Evolutionary conservation across 345 rosid genomes (phyloP).

Genomic region (Syzygium aqueum): DNA sequence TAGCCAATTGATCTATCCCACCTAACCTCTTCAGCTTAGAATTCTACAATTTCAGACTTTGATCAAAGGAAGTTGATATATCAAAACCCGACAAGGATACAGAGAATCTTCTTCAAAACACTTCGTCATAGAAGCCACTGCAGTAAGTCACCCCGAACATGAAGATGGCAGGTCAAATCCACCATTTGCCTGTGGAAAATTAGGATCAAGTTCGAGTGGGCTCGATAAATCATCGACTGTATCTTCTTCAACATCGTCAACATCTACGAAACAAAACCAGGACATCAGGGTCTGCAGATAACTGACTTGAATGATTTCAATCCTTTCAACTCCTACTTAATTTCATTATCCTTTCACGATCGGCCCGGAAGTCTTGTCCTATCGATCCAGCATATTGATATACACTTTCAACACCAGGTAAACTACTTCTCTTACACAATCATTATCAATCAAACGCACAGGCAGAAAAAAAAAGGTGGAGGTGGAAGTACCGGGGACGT

Average conservation of each 20-base stretch:
- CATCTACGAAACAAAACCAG: conserved; percentile 8
- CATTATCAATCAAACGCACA: background rate
- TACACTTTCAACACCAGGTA: background rate
- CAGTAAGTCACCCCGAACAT: background rate
- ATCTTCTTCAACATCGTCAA: conserved; percentile 28
- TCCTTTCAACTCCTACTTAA: background rate
- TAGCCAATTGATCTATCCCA: background rate
- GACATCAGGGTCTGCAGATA: background rate
- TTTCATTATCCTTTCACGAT: no score
- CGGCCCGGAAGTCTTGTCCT: background rate
- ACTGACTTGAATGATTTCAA: background rate
- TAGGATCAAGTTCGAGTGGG: background rate
- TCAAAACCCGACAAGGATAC: conserved; percentile 44
- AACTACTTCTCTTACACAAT: background rate
- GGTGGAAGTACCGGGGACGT: conserved; percentile 28
- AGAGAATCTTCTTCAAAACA: conserved; percentile 53
- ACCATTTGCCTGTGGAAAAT: background rate
- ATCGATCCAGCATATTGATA: background rate
- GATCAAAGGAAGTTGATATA: background rate
- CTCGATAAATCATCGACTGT: conserved; percentile 4
- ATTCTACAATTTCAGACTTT: background rate
- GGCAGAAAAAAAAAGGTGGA: background rate
- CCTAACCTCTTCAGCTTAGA: background rate
- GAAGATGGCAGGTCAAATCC: conserved; percentile 15
- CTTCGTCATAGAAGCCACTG: conserved; percentile 17